phyloP scores from a whole-genome alignment of 345 rosid species.

The Pistacia atlantica region DNA sequence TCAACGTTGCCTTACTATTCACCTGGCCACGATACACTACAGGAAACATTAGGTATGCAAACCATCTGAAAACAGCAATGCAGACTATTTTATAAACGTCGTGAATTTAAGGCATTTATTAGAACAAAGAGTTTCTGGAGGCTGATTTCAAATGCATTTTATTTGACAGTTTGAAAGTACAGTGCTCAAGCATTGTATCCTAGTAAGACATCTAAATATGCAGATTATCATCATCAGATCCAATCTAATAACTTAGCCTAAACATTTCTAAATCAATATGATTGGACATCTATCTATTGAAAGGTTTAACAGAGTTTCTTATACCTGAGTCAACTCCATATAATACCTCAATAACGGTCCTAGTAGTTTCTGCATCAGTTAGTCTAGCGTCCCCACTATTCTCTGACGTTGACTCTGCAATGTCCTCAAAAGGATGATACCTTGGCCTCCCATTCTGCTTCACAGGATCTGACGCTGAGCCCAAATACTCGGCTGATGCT shows the following conservation, averaged over 20 bases:
- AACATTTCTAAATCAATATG: neutral
- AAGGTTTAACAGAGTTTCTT: neutral
- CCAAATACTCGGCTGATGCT: conserved; percentile 63
- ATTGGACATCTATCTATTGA: neutral
- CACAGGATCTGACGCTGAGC: conserved; percentile 61
- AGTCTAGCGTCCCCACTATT: conserved; percentile 52
- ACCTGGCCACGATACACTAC: conserved; percentile 76
- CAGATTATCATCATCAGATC: neutral
- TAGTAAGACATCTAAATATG: neutral
- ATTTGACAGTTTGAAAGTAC: neutral
- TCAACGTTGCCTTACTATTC: conserved; percentile 75
- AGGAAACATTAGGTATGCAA: conserved; percentile 50
- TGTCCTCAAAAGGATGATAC: conserved; percentile 90
- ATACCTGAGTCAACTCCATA: conserved; percentile 25
- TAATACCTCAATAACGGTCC: conserved; percentile 92
- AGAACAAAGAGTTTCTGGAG: neutral
- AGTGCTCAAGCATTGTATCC: neutral
- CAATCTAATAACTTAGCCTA: neutral
- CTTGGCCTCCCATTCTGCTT: conserved; percentile 47
- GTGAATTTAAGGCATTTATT: neutral
- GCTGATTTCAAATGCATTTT: neutral
- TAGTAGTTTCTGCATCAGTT: conserved; percentile 70
- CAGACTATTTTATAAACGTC: neutral
- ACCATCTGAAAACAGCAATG: conserved; percentile 1
- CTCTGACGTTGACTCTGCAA: conserved; percentile 47